Evolutionary conservation across 164 flowering plant genomes (phyloP), one percentile per base, ranked within the genome.

Genomic region (Aristolochia californica): DNA sequence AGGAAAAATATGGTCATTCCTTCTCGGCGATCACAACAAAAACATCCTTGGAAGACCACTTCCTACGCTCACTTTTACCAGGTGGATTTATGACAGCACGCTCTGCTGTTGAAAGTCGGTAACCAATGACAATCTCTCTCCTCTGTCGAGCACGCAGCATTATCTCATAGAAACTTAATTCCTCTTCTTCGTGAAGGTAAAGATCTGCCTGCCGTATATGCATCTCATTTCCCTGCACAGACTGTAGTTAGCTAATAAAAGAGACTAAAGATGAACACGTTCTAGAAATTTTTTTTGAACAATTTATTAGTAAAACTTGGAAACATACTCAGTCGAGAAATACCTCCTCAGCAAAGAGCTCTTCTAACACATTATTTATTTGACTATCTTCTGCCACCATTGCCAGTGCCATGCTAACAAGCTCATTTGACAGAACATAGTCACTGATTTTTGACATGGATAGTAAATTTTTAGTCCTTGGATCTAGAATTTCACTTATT

Each of bases 351-450:
- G 88, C 95, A 65, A 87, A 87, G 55, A 87, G 87, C 72, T 87
- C 91, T 64, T 87, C 91, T 59, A 87, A 57, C 15, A 82, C 87
- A 72, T 79, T 74, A 62, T 87, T 87, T 73, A 87, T 83, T 60
- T 87, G 88, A 45, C 84, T 85, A 59, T 87, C 95, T 72, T 87
- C 95, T 4, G 95, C 88, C 47, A 84, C 95, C 91, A 87, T 87
- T 40, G 95, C 91, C 44, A 87, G 43, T 23, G 95, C 95, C 95
- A 87, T 87, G 79, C 95, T 84, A 55, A 87, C 91, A 45, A 84
- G 91, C 73, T 84, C 95, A 72, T 87, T 87, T 57, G 95, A 87
- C 45, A 84, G 49, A 61, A 87, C 95, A 67, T 84, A 87, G 69
- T 87, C 95, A 67, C 95, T 84, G 55, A 87, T 87, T 67, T 76